Evolutionary conservation across 1,139 yeast genomes (phyloP).

Genomic region (Yamadazyma pseudoaaseri): DNA sequence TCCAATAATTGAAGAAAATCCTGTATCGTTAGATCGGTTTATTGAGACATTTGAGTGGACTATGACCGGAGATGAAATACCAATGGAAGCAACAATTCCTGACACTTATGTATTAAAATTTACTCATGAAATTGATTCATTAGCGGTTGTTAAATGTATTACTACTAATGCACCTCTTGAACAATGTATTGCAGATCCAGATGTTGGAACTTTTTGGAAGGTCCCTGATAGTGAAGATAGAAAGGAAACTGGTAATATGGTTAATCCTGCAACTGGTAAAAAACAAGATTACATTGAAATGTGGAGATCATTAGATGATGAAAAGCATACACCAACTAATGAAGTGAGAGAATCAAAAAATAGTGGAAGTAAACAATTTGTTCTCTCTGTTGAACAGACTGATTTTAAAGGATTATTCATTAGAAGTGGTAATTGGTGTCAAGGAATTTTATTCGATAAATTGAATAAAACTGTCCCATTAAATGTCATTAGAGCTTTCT

Average conservation of each 20-base stretch:
- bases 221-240: conserved; percentile 43
- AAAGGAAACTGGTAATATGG: conserved; percentile 55
- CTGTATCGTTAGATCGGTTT: conserved; percentile 14
- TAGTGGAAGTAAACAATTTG: conserved; percentile 14
- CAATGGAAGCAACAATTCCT: conserved; percentile 16
- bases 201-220: conserved; percentile 44
- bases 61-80: conserved; percentile 39
- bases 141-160: conserved; percentile 26
- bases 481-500: conserved; percentile 29
- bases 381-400: conserved; percentile 25
- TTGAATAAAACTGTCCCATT: conserved; percentile 20
- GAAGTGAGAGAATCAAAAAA: conserved; percentile 26
- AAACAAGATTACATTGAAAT: conserved; percentile 50
- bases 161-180: conserved; percentile 20
- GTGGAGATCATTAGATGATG: conserved; percentile 55
- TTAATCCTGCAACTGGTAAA: conserved; percentile 44
- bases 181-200: conserved; percentile 30
- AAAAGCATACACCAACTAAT: conserved; percentile 24
- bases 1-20: conserved; percentile 19
- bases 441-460: conserved; percentile 48
- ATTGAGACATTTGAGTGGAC: conserved; percentile 35
- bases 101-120: conserved; percentile 33
- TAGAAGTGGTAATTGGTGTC: conserved; percentile 53
- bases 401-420: conserved; percentile 43
- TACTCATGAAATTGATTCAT: conserved; percentile 45